phyloP scores from a whole-genome alignment of 1,284 basidiomycete genomes.

The Earliella scabrosa region DNA sequence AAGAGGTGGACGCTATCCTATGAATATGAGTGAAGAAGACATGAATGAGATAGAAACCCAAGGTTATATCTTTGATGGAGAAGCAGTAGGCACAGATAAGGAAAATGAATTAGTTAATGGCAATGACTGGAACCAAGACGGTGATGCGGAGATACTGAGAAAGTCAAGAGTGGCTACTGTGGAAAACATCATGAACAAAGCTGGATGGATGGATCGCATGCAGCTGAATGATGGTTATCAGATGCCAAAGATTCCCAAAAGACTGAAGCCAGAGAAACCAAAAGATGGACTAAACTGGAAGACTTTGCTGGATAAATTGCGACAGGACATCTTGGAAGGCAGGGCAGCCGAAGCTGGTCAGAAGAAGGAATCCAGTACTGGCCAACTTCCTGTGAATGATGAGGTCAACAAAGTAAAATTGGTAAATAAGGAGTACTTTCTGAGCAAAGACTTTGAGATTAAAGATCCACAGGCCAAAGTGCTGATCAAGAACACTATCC shows the following conservation, averaged over 20 bases:
- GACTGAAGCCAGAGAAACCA: not conserved
- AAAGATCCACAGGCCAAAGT: not conserved
- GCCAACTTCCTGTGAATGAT: not conserved
- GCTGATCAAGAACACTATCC: not conserved
- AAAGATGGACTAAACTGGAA: not conserved
- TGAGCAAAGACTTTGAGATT: not conserved
- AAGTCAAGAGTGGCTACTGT: not conserved
- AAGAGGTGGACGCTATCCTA: no score
- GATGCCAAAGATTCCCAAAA: not conserved
- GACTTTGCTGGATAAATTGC: not conserved
- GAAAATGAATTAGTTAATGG: not conserved
- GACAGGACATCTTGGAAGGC: not conserved
- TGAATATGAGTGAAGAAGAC: no score
- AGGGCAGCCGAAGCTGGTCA: not conserved
- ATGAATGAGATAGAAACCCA: no score
- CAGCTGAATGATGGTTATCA: no score
- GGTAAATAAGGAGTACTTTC: not conserved
- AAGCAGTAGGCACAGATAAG: no score
- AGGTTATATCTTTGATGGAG: not conserved
- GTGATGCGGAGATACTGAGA: not conserved
- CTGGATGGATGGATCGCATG: not conserved
- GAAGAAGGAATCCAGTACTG: not conserved
- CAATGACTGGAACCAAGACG: no score
- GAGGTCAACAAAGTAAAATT: not conserved
- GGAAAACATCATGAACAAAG: not conserved